Evolutionary conservation across 2,329 filamentous ascomycete species (phyloP), one percentile per base, ranked within the genome.

Genomic region (Aspergillus intermedius): DNA sequence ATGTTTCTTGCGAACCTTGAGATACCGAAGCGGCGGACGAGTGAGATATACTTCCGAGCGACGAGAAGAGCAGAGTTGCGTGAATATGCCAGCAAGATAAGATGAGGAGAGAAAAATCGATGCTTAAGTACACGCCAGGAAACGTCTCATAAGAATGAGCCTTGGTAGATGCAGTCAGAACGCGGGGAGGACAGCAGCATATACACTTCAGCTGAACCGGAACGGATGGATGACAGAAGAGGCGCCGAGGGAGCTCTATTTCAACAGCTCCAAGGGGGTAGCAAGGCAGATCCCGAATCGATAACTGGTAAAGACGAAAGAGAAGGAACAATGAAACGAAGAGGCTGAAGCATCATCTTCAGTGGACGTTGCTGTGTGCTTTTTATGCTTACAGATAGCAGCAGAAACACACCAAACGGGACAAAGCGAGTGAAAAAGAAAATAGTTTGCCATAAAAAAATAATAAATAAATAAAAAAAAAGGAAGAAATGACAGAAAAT

Each of bases 341-440:
- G 41, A 43, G 41, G 25, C 28, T 32, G 42, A 35, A 44, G 30
- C 25, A 44, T 44, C 25, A 34, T 44, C 13, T 10, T 44, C 22
- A 15, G 19, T 23, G 41, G 25, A n/a, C 7, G n/a, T 40, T 40
- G 17, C 15, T 25, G 41, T 28, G 23, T 22, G n/a, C 42, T 44
- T 44, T 35, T 47, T 23, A 46, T 46, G 49, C 44, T 46, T 51
- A 54, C 45, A 47, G 47, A 47, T 25, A 44, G 25, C 21, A 40
- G 45, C 15, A 44, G 8, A 39, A 13, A 30, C 34, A 30, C 23
- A 25, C 7, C 32, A 34, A 23, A 45, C 42, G 15, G 41, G 21
- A 45, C 12, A 45, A 47, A 45, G 40, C 30, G 28, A 44, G 25
- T 32, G 40, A 46, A 35, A 44, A 22, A 23, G 28, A 44, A 34